Base-by-base conservation (phyloP, 2,329 filamentous ascomycete species). In the Apiospora sp. region DNA sequence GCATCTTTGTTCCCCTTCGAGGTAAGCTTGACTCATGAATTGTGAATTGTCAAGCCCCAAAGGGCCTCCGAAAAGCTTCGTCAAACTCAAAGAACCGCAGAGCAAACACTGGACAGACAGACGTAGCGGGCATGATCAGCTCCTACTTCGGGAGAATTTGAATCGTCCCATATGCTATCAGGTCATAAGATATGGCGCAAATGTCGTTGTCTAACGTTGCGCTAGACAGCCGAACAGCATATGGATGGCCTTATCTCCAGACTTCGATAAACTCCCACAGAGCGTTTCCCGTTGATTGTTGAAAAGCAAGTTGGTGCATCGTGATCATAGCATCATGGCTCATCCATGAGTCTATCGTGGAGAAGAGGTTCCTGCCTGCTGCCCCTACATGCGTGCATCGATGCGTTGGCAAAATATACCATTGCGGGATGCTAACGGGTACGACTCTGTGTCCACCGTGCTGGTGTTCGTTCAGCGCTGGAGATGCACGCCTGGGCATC, bases 211-310 rank as follows among this genome's bases (percentile, higher is more conserved):
- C 27, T 22, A 34, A 61, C 30, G 54, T 61, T 37, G 30, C 30
- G 37, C 54, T 12, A n/a, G 54, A 61, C 6, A 22, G 22, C 16
- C 6, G 30, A 37, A 22, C 54, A 61, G 27, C 34, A 64, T 41
- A 41, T 64, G 19, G 19, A 64, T 64, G 58, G 58, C 12, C 58
- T n/a, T 64, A n/a, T 41, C 58, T 64, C 7, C 34, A 64, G 58
- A 22, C 10, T 4, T 8, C 16, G 27, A 19, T 10, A 10, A 3
- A 7, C 10, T 16, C 27, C 27, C 27, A 19, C 0, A 8, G 10
- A 4, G 6, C 14, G 14, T 7, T 61, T 61, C 10, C 16, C 8
- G 12, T 64, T 64, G 30, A n/a, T 41, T 24, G 34, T 41, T 41
- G 58, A n/a, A 10, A 2, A 5, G 14, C 30, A 8, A 64, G 5